Percentiles rank a stretch among this genome's conserved stretches.
phyloP scores from a whole-genome alignment of 2,329 filamentous ascomycete species.

The Clarireedia sp. region DNA sequence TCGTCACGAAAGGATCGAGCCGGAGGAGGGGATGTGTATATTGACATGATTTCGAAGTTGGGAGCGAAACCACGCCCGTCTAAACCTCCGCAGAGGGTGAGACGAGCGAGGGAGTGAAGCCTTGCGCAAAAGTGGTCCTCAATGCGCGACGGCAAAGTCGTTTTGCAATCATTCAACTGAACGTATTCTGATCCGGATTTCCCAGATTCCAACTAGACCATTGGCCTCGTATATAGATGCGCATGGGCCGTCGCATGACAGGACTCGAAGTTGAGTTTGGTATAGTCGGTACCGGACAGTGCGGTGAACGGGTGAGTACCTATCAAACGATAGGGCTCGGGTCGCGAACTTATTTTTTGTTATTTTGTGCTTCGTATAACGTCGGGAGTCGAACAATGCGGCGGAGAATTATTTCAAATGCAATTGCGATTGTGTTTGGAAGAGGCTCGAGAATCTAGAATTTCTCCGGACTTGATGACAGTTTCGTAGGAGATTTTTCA shows the following conservation, averaged over 20 bases:
- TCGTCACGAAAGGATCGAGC: conserved; percentile 38
- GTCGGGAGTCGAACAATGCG: background rate
- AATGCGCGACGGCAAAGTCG: background rate
- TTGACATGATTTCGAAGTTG: conserved; percentile 36
- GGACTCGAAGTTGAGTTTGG: conserved; percentile 13
- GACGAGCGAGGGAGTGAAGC: conserved; percentile 29
- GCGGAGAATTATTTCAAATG: too few species aligned
- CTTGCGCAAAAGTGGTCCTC: background rate
- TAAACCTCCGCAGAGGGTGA: conserved; percentile 26
- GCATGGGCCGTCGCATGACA: conserved; percentile 23
- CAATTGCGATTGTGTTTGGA: too few species aligned
- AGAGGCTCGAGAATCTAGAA: too few species aligned
- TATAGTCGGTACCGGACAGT: background rate
- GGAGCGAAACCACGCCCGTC: conserved; percentile 23
- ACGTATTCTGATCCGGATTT: conserved; percentile 17
- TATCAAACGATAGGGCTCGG: background rate
- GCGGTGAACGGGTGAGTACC: background rate
- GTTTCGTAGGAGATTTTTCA: too few species aligned
- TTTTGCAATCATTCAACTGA: conserved; percentile 11
- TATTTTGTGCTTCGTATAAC: background rate
- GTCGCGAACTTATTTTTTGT: background rate
- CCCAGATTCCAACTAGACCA: conserved; percentile 2
- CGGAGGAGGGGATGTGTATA: conserved; percentile 42
- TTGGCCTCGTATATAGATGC: conserved; percentile 6
- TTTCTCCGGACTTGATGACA: too few species aligned